phyloP scores from a whole-genome alignment of 116 monocot genomes.

The Iris pallida region DNA sequence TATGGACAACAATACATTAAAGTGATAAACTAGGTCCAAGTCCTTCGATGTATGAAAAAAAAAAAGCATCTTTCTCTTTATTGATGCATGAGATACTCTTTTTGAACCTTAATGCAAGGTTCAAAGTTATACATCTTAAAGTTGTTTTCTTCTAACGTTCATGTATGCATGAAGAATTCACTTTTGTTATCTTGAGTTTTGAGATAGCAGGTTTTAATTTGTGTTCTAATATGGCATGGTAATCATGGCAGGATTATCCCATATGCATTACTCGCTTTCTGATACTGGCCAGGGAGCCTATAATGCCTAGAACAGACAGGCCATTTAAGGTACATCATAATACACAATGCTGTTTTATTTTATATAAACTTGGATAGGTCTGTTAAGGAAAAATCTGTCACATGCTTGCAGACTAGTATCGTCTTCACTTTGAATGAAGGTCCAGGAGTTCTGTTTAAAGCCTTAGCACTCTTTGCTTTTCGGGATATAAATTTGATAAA shows the following conservation, averaged over 20 bases:
- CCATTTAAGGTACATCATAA: conserved; percentile 60
- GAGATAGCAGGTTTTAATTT: too few species aligned
- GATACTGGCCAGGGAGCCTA: conserved; percentile 62
- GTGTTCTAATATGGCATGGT: background rate
- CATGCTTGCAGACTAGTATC: conserved; percentile 57
- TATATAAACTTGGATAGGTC: background rate
- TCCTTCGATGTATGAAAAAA: too few species aligned
- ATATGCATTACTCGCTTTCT: conserved; percentile 55
- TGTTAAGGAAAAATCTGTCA: background rate
- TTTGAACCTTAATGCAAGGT: too few species aligned
- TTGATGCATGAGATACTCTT: too few species aligned
- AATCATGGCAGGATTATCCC: conserved; percentile 39
- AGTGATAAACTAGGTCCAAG: too few species aligned
- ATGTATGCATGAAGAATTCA: background rate
- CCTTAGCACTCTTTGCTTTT: conserved; percentile 59
- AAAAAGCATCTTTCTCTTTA: too few species aligned
- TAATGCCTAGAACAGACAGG: conserved; percentile 56
- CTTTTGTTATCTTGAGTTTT: background rate
- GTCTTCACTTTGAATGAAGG: conserved; percentile 83
- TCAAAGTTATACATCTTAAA: too few species aligned
- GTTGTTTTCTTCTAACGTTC: too few species aligned
- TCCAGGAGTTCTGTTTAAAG: conserved; percentile 68
- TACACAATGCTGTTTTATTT: background rate
- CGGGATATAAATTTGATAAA: conserved; percentile 61
- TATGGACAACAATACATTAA: too few species aligned